Evolutionary conservation across 1,284 basidiomycete genomes (phyloP), one percentile per base, ranked within the genome.

Genomic region (Volvariella volvacea): DNA sequence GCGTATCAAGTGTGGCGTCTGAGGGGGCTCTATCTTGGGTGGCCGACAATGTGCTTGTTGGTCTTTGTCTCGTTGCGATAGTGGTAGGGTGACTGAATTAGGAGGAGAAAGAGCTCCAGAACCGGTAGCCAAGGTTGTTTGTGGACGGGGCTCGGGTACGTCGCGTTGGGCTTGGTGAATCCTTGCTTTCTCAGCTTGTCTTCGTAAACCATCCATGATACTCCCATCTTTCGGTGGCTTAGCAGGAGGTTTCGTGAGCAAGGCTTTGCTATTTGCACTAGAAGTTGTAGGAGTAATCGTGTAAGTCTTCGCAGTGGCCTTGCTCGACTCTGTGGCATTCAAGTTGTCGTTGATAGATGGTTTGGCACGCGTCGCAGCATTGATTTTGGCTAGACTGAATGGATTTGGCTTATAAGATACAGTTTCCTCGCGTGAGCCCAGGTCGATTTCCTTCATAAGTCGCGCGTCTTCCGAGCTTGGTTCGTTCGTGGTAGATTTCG

Each of bases 311-410:
- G 12, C 25, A 28, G 25, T 28, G 25, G 6, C 12, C 6, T 6
- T 12, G 25, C 25, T 6, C 12, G 6, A 6, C 6, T 28, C 25
- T 6, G 6, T 12, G 25, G 25, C 12, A 28, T 28, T 28, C 6
- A 12, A 28, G 6, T 28, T 28, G 25, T 28, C 12, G 12, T 6
- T 28, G 6, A 28, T 6, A 6, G 6, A 12, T 6, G 25, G 6
- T 12, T 28, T 6, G 12, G 25, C 25, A 17, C 83, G 73, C 28
- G 67, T 66, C 0, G 74, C 73, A 40, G 84, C 84, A 52, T 88
- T 87, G 28, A 83, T 74, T 52, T 77, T 83, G 1, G 84, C 84
- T 44, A 88, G 85, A 41, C 73, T 76, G 73, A 84, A 88, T 0
- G 85, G 84, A 55, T 84, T 88, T 0, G 80, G 73, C 41, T 75